Evolutionary conservation across 202 grass and related monocot species (phyloP), one percentile per base, ranked within the genome.

Genomic region (Zizania palustris): DNA sequence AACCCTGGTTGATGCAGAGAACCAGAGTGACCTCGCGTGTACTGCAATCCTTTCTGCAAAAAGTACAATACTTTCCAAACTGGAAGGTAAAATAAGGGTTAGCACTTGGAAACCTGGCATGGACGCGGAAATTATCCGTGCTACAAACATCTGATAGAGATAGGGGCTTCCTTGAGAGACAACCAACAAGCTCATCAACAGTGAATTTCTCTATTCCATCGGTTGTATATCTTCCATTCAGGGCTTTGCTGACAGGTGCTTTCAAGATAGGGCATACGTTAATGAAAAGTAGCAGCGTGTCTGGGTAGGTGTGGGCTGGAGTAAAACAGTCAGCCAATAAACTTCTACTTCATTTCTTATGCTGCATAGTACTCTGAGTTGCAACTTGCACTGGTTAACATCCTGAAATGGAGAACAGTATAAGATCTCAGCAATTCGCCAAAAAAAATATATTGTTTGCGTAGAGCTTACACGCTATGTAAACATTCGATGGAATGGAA

Each of bases 241-340:
- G 64, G 69, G 51, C 64, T 60, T 60, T 59, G 51, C 61, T 34
- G 50, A 65, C 22, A 84, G 48, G 45, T 9, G 12, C 13, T n/a
- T n/a, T 39, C 73, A 63, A 37, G 34, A 44, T 20, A 44, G 58
- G 21, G 18, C 28, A 28, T 28, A 28, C 75, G 16, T 56, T 2
- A 33, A 11, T 49, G 49, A 56, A 57, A 60, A 71, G 1, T 60
- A 44, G 76, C 4, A 21, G 51, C 28, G 33, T 12, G 5, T 59
- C 57, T 46, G 16, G 70, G 49, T 53, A 76, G 48, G 50, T 3
- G 20, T 59, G 64, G 48, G 67, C 61, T 70, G 64, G 34, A 28
- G 42, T 60, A 72, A 54, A 80, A 76, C 60, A 72, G 64, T 34
- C 65, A 81, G 60, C 76, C 64, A 84, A 51, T 54, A 13, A 81